Conservation (phyloP, 2,329 filamentous ascomycete genomes). For the Phymatotrichopsis omnivora region DNA sequence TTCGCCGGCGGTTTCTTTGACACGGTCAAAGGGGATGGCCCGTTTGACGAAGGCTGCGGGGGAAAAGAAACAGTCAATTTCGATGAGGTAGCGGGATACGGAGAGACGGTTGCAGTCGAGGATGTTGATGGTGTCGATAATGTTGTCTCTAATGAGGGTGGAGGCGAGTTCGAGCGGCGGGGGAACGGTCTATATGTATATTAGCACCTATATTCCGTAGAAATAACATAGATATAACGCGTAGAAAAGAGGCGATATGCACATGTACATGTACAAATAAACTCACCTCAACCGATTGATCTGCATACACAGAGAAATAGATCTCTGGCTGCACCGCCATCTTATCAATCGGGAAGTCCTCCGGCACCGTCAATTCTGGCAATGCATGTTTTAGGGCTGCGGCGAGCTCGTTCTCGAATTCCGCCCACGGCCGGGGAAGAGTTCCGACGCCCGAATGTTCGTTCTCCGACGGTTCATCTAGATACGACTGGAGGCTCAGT, state of each 20-base stretch:
- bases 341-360: slow-evolving; percentile 35
- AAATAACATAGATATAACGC: neutral
- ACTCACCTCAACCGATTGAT: slow-evolving; percentile 61
- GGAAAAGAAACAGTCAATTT: slow-evolving; percentile 89
- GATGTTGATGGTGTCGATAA: slow-evolving; percentile 88
- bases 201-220: too few species aligned
- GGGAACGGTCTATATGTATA: slow-evolving; percentile 56
- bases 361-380: slow-evolving; percentile 63
- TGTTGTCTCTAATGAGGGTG: slow-evolving; percentile 70
- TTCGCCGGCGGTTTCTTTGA: slow-evolving; percentile 52
- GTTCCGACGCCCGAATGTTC: slow-evolving; percentile 36
- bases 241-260: too few species aligned
- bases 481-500: slow-evolving; percentile 32
- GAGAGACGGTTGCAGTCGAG: slow-evolving; percentile 85
- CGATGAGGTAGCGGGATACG: slow-evolving; percentile 79
- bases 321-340: slow-evolving; percentile 81
- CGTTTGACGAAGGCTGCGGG: slow-evolving; percentile 85
- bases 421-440: slow-evolving; percentile 57
- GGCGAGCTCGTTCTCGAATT: slow-evolving; percentile 51
- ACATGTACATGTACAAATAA: too few species aligned
- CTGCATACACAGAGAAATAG: slow-evolving; percentile 82
- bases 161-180: slow-evolving; percentile 64
- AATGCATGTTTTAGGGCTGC: slow-evolving; percentile 62
- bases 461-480: slow-evolving; percentile 36
- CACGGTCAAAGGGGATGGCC: slow-evolving; percentile 81